Conservation (phyloP, 352 stramenopile genomes). For the Saprolegnia parasitica region DNA sequence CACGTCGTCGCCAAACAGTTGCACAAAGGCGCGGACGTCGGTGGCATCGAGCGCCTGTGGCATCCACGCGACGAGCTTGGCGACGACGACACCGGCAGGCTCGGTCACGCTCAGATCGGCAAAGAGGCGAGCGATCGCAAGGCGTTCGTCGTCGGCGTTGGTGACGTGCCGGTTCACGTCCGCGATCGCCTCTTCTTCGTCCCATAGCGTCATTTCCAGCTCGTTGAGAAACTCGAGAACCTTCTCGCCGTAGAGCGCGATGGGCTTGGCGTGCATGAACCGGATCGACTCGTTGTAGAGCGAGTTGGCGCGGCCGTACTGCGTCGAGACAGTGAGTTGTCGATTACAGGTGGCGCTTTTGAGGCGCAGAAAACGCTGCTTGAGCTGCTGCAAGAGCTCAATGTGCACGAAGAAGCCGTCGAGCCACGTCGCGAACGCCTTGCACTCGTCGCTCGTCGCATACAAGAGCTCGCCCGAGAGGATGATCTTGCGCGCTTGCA, state of each 20-base stretch:
- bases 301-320: constrained; percentile 38
- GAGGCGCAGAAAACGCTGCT: constrained; percentile 65
- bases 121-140: constrained; percentile 59
- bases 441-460: not conserved
- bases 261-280: constrained; percentile 43
- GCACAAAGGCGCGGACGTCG: constrained; percentile 49
- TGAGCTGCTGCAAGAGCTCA: constrained; percentile 32
- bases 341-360: constrained; percentile 49
- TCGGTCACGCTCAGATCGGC: constrained; percentile 52
- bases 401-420: constrained; percentile 22
- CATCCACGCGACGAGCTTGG: constrained; percentile 69
- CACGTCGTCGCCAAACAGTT: constrained; percentile 48
- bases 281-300: constrained; percentile 48
- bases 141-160: constrained; percentile 49
- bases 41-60: constrained; percentile 45
- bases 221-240: constrained; percentile 49
- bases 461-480: not conserved
- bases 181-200: constrained; percentile 51
- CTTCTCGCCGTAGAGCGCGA: constrained; percentile 36
- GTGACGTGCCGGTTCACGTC: constrained; percentile 50
- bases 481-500: constrained; percentile 11
- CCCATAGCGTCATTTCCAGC: constrained; percentile 46
- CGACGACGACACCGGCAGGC: constrained; percentile 45
- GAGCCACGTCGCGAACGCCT: constrained; percentile 17
- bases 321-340: constrained; percentile 53